Conservation (phyloP, 257 asterid species). For the Forsythia suspensa region DNA sequence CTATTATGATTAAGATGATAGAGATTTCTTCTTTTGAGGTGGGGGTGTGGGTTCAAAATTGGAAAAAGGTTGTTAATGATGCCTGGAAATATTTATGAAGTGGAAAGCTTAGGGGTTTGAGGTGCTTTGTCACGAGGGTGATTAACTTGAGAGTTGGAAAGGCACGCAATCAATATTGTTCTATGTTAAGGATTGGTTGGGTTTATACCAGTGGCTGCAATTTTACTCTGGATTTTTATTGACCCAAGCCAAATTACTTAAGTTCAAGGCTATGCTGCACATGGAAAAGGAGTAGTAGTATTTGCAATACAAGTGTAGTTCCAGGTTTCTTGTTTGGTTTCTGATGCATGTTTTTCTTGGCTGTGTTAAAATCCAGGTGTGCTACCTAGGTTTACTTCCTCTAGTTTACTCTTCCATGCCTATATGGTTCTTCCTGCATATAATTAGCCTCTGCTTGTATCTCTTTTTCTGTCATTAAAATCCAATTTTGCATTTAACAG, state of each 20-base stretch:
- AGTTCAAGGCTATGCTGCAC: neutral
- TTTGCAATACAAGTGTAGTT: neutral
- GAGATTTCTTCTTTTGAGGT: neutral
- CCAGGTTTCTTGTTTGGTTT: neutral
- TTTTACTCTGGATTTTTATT: neutral
- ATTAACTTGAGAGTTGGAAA: neutral
- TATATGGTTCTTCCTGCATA: neutral
- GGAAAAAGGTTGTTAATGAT: neutral
- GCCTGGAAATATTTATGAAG: neutral
- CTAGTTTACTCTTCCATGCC: neutral
- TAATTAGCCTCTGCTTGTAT: neutral
- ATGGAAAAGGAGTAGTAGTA: neutral
- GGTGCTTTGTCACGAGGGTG: neutral
- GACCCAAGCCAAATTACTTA: neutral
- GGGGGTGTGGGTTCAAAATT: neutral
- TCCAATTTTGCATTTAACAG: neutral
- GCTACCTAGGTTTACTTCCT: neutral
- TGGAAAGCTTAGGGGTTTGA: neutral
- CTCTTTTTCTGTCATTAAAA: neutral
- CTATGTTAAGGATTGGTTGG: neutral
- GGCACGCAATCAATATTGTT: neutral
- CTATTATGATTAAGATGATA: neutral
- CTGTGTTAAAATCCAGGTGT: neutral
- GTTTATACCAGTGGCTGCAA: neutral
- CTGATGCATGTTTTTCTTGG: neutral